These are phyloP conservation scores for Ceratocystis lukuohia DNA, from an alignment of 2,329 filamentous ascomycete genomes.

Conservation along the genomic window DNA sequence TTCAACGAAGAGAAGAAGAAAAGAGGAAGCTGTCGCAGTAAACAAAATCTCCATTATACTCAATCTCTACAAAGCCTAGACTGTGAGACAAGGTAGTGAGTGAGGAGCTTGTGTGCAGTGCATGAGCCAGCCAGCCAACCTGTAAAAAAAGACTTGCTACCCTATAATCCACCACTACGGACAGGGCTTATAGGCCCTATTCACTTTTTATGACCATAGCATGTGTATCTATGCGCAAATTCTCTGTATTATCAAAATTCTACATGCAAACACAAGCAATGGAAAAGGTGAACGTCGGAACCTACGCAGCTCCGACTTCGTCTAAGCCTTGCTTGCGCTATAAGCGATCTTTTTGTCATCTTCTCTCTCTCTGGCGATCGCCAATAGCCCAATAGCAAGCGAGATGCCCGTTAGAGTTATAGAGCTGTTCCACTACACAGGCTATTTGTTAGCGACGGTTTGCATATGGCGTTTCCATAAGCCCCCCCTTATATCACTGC, in stretches of 20 bases:
- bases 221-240: neutral
- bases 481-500: neutral
- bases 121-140: neutral
- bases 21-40: neutral
- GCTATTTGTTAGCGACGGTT: neutral
- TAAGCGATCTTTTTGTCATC: neutral
- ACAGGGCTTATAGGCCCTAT: neutral
- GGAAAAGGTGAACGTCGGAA: neutral
- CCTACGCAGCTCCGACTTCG: neutral
- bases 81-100: no score
- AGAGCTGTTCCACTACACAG: conserved; percentile 10
- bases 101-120: neutral
- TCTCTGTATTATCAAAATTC: neutral
- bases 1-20: neutral
- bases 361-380: neutral
- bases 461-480: neutral
- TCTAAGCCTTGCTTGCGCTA: neutral
- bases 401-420: conserved; percentile 8
- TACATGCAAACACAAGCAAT: neutral
- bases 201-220: neutral
- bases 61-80: no score
- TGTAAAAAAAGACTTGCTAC: neutral
- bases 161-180: neutral
- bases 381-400: conserved; percentile 6
- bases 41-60: no score